Conservation (phyloP, 345 rosid species). For the Psidium friedrichsthalianum region DNA sequence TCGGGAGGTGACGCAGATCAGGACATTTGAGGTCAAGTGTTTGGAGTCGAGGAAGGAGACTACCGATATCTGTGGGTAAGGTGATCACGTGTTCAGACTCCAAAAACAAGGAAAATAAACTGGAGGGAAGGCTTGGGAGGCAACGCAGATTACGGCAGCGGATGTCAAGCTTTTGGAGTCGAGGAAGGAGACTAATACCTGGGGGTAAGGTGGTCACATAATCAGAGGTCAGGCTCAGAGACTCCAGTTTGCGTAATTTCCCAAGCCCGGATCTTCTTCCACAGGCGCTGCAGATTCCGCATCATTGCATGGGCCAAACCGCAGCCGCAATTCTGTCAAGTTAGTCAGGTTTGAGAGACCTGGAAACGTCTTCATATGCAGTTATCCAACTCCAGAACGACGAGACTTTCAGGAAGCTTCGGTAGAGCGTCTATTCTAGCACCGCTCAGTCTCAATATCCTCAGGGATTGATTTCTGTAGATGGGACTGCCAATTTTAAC, state of each 20-base stretch:
- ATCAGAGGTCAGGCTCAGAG: rapidly evolving
- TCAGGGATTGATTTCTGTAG: too few relatives aligned
- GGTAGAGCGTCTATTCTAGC: not conserved
- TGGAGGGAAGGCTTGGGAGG: not conserved
- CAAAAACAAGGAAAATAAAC: not conserved
- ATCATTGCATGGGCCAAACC: rapidly evolving
- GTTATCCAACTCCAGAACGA: not conserved
- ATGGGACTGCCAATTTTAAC: not conserved
- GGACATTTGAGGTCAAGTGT: rapidly evolving
- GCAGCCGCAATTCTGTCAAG: rapidly evolving
- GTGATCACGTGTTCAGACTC: rapidly evolving
- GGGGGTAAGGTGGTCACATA: not conserved
- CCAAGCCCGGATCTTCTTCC: not conserved
- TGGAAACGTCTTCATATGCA: not conserved
- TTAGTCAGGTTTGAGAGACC: not conserved
- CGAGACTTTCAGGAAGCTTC: not conserved
- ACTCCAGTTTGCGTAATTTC: not conserved
- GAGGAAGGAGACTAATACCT: not conserved
- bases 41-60: not conserved
- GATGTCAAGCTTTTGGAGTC: not conserved
- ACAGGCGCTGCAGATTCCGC: not conserved
- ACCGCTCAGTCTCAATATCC: too few relatives aligned
- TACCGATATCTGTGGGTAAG: not conserved
- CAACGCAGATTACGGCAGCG: not conserved
- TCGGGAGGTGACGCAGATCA: not conserved